A percentile compares a stretch with the other conserved stretches of the same genome.
Conservation (phyloP, 306 rosid species). For the Vicia sativa region DNA sequence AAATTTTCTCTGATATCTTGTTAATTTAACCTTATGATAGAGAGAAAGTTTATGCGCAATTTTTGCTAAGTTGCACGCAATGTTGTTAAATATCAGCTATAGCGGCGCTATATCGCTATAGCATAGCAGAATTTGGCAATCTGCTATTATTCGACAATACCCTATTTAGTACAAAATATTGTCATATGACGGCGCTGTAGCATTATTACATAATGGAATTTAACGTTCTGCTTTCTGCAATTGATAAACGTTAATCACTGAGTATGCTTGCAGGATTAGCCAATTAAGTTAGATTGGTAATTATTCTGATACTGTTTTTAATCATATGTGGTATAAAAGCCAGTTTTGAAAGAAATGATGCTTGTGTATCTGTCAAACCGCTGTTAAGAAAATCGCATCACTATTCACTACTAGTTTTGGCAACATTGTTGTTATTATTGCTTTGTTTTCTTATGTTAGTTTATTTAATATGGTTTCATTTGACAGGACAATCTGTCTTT, state of each 20-base stretch:
- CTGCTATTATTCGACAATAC: no score
- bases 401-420: constrained; percentile 20
- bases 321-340: constrained; percentile 13
- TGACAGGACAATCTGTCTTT: constrained; percentile 90
- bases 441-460: constrained; percentile 2
- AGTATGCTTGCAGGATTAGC: constrained; percentile 11
- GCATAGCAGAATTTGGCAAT: no score
- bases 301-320: background rate
- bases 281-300: constrained; percentile 13
- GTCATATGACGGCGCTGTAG: no score
- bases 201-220: no score
- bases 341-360: constrained; percentile 25
- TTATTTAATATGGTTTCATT: constrained; percentile 39
- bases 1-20: constrained; percentile 3
- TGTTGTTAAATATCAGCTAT: no score
- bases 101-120: no score
- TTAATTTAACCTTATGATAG: constrained; percentile 8
- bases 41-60: background rate
- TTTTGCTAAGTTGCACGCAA: background rate
- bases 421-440: constrained; percentile 20
- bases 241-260: constrained; percentile 1
- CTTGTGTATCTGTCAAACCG: constrained; percentile 26
- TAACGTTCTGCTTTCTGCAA: no score
- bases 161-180: no score
- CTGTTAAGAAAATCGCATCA: constrained; percentile 14